Base-by-base conservation (phyloP, 129 eudicot species). In the Ambrosia artemisiifolia region DNA sequence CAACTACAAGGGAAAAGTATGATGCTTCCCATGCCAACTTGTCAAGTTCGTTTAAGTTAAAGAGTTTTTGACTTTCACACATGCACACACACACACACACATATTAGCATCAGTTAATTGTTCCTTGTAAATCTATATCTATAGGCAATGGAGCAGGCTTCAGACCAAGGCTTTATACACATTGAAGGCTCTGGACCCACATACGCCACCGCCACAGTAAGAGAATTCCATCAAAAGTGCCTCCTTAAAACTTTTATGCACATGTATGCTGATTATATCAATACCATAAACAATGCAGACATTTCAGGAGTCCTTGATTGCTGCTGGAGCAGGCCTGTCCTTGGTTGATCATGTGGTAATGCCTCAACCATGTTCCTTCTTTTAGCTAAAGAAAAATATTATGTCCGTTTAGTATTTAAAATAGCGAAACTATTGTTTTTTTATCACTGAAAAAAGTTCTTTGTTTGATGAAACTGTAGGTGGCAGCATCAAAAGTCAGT, bases 121-220 rank as follows among this genome's bases (percentile, higher is more conserved):
- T 61, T 71, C 50, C 62, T 38, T 36, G 38, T 65, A 54, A 24
- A 43, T 71, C n/a, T 70, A 5, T 17, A 30, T 63, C n/a, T 78
- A 2, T 61, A 90, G 99, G 99, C 96, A 33, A 94, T 94, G 99
- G 88, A 81, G 30, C 84, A 79, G 81, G 97, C 96, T 71, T 84
- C 89, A 50, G 96, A 94, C 47, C 85, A 86, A 56, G 99, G 99
- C 7, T 70, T 90, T 43, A 86, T 94, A 69, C 81, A 84, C 78
- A 90, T 94, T 60, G 99, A 94, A 3, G 96, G 97, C 48, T 90
- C 99, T 43, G 97, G 96, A 55, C 99, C 99, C 68, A 94, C 97
- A 55, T 94, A 94, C 59, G 97, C 97, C 61, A 94, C 99, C 60
- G 63, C 93, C 67, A 88, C 97, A 9, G 99, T 94, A 85, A 94